Percentiles rank a stretch among this genome's conserved stretches.
Evolutionary conservation across 495 filamentous ascomycete genomes (phyloP).

Genomic region (Trichocladium antarcticum): DNA sequence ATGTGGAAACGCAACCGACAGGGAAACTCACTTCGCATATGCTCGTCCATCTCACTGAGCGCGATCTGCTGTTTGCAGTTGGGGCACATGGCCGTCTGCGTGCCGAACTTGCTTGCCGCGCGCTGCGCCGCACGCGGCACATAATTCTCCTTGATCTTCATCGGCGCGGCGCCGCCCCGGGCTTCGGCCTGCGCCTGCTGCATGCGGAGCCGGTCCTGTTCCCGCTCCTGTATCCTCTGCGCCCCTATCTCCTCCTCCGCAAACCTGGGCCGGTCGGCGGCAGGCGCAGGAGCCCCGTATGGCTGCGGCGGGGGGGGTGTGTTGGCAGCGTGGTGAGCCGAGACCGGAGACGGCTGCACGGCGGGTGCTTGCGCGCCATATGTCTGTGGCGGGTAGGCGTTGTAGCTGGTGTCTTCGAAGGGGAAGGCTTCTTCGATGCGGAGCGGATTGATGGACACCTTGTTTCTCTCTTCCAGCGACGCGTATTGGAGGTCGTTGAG

Average conservation of each 20-base stretch:
- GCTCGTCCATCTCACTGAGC: conserved; percentile 73
- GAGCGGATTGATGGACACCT: conserved; percentile 67
- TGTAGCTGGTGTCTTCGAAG: conserved; percentile 46
- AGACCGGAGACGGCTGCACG: conserved; percentile 21
- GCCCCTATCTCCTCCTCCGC: conserved; percentile 54
- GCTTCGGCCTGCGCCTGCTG: conserved; percentile 70
- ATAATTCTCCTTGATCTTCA: conserved; percentile 91
- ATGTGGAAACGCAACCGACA: neutral
- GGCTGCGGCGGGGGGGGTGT: conserved; percentile 27
- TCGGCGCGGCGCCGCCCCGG: conserved; percentile 55
- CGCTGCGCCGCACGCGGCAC: conserved; percentile 72
- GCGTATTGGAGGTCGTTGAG: conserved; percentile 85
- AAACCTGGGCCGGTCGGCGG: conserved; percentile 19
- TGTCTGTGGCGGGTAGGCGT: conserved; percentile 24
- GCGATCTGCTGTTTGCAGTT: conserved; percentile 90
- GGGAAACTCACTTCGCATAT: conserved; percentile 65
- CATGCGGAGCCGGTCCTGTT: conserved; percentile 57
- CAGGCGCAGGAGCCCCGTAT: conserved; percentile 21
- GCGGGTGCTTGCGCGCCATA: conserved; percentile 22
- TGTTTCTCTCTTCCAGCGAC: conserved; percentile 87
- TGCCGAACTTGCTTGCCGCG: conserved; percentile 49
- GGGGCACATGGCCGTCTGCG: conserved; percentile 70
- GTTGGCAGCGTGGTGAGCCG: conserved; percentile 29
- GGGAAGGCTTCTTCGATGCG: conserved; percentile 96
- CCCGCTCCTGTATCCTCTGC: conserved; percentile 53